Base-by-base conservation (phyloP, 768 basidiomycete genomes). In the Termitomyces eurrhizus region DNA sequence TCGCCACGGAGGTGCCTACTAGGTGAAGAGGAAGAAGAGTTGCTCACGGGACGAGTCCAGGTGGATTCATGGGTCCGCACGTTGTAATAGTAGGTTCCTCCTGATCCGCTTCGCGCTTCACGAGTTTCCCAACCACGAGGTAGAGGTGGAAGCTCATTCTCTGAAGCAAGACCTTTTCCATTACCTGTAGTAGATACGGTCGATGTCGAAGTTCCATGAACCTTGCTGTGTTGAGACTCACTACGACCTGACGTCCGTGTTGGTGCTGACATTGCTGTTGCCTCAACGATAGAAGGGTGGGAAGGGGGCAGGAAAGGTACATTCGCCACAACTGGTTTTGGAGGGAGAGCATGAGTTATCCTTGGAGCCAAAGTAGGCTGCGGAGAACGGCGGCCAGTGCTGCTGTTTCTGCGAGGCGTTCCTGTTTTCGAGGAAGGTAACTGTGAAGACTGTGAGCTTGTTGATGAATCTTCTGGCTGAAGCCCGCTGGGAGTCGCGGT, bases 291-390 rank as follows among this genome's bases (percentile, higher is more conserved):
- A 57, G 80, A 82, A 56, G 83, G 78, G 63, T 83, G 79, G 69
- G 84, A 81, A 51, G 82, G 79, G 64, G 83, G 77, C 53, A 83
- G 70, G 68, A 80, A 82, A 58, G 82, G 79, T 54, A 82, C 78
- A 62, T 66, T 78, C 49, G 79, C 74, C 49, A 80, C 74, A 36
- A 81, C 75, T 50, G 87, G 87, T 71, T 89, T 89, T 3, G 87
- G 83, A 21, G 87, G 87, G 18, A 89, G 76, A 33, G 86, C 85
- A 67, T 89, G 87, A n/a, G 80, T 83, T 50, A 87, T 69, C 53
- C 82, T 77, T 50, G 75, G 73, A 57, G 74, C 65, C 44, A 67
- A 50, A 51, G 69, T 59, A 42, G 72, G 72, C 37, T 66, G 67
- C 21, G 63, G 70, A 56, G 62, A 66, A 54, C 61, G 64, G 39